Base-by-base conservation (phyloP, 805 yeast species). In the Candida krabiensis region DNA sequence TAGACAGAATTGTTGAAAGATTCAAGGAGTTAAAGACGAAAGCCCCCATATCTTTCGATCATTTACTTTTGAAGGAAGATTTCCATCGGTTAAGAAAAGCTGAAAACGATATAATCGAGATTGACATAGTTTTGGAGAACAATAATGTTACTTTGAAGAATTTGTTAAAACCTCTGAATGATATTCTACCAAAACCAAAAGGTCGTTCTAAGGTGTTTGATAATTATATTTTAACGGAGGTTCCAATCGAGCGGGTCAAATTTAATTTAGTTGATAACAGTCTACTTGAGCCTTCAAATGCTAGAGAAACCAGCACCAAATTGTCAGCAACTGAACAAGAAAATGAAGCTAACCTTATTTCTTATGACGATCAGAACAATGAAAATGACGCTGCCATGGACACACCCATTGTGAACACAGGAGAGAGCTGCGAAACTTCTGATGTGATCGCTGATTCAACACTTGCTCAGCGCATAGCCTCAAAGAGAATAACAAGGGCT, bases 201-300 rank as follows among this genome's bases (percentile, higher is more conserved):
- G 59, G 69, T 3, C 73, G 69, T 29, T 51, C 69, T 4, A 75
- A 64, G 46, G 55, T 64, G 22, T 55, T 69, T 21, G 87, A 82
- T 47, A 71, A 76, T 0, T 82, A 83, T 46, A 49, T 63, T 11
- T 64, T 76, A 19, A 64, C 76, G 0, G 77, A 73, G 24, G 63
- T 60, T 3, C 70, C 80, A 0, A 59, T 80, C 2, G 81, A 76
- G 27, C 55, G 58, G 8, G 55, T 81, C 2, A 50, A 43, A 12
- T 65, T 77, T 37, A 54, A 59, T 3, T 47, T 59, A 13, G 40
- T 38, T 13, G 56, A 52, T 9, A 31, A 26, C 6, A 21, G 35
- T 22, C n/a, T 28, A 9, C 16, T 22, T 4, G 37, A 33, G 19
- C 27, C n/a, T 12, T 28, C 14, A 24, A 35, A 30, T 14, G 22